These are phyloP conservation scores for Penicillium egyptiacum DNA, from an alignment of 495 filamentous ascomycete species.

Conservation along the genomic window DNA sequence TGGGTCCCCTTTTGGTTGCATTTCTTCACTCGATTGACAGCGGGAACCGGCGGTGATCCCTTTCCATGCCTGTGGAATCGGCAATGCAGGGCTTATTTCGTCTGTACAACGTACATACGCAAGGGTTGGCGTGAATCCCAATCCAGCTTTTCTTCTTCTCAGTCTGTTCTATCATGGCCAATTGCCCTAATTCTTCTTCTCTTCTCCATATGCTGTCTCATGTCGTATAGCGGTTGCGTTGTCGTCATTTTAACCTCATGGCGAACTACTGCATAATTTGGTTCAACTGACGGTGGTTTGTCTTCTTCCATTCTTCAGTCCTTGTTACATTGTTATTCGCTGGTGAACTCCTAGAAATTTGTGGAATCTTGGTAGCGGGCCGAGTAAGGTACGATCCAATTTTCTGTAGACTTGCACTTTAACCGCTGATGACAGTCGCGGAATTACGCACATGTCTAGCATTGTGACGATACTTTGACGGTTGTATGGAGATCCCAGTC, in stretches of 20 bases:
- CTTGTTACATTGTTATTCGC: conserved; percentile 13
- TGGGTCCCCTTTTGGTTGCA: background rate
- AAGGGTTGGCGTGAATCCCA: conserved; percentile 16
- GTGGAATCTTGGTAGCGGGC: background rate
- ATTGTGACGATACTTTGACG: background rate
- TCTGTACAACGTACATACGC: conserved; percentile 7
- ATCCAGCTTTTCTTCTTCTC: background rate
- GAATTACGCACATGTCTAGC: conserved; percentile 5
- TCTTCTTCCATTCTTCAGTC: background rate
- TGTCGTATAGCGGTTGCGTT: background rate
- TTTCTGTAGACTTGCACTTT: conserved; percentile 21
- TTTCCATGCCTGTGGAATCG: conserved; percentile 18
- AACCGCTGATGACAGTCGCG: conserved; percentile 15
- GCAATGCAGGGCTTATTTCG: conserved; percentile 23
- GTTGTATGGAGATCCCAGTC: conserved; percentile 6
- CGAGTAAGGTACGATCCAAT: background rate
- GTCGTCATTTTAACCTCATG: background rate
- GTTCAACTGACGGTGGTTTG: background rate
- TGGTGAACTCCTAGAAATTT: background rate
- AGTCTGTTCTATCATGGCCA: background rate
- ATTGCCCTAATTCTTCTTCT: background rate
- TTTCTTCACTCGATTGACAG: conserved; percentile 25
- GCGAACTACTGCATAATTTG: background rate
- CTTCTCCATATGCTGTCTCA: conserved; percentile 1
- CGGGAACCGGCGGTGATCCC: conserved; percentile 25